Base-by-base conservation (phyloP, 371 early-diverging fungal genomes). In the Apophysomyces trapeziformis region DNA sequence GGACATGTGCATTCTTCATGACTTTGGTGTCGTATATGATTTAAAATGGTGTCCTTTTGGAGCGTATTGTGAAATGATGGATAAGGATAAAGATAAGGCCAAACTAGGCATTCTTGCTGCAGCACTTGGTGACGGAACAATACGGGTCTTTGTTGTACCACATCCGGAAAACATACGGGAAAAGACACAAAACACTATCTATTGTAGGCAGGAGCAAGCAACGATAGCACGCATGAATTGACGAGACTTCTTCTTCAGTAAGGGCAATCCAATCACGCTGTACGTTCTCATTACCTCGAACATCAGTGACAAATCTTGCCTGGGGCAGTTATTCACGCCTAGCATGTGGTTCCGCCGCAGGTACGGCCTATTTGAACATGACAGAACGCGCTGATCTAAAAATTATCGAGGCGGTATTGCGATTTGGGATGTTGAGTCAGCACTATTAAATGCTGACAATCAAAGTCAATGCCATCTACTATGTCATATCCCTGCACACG, bases 31-130 rank as follows among this genome's bases (percentile, higher is more conserved):
- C 41, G 77, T 84, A 1, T 65, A 62, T 57, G 83, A 85, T 13
- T 38, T 90, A 57, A 76, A 87, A 61, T 91, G 90, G 90, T 85
- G 83, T 46, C 85, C 87, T 26, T 77, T 67, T 13, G 85, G 80
- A 16, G 70, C 69, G 1, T 87, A 78, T 70, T 80, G 76, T 9
- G 66, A 85, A 60, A 70, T 63, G 65, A 37, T 41, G 26, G 18
- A 12, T 50, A 41, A 50, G 38, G 5, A 35, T 26, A 18, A 12
- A 21, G 13, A 38, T 21, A 37, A 59, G 66, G 68, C 78, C 5
- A 79, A 73, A 64, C 69, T 91, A 5, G 91, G 91, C 1, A 72
- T 91, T 18, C 61, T 89, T 37, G 84, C 85, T 38, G 80, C 74
- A 5, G 68, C 78, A 4, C 85, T 84, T 66, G 86, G 85, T 0